Conservation (phyloP, 305 asterid species). For the Fraxinus ornus region DNA sequence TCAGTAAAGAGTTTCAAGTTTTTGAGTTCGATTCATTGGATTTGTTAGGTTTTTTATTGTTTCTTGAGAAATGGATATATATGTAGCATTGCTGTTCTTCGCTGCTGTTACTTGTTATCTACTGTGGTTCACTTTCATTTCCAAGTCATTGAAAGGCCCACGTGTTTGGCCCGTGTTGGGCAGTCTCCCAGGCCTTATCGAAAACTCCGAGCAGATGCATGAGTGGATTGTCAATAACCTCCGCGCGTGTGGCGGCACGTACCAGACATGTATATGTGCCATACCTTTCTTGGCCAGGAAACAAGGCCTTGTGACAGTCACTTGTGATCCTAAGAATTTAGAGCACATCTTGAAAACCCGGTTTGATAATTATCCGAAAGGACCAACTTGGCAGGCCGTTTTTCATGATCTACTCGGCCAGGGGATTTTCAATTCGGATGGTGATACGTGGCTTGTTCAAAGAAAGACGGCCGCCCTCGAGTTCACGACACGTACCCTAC, state of each 20-base stretch:
- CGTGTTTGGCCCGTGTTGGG: conserved; percentile 87
- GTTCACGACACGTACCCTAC: conserved; percentile 76
- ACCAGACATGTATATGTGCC: conserved; percentile 88
- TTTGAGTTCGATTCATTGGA: not conserved
- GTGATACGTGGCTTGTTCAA: conserved; percentile 90
- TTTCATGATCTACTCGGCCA: conserved; percentile 84
- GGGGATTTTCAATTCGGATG: conserved; percentile 93
- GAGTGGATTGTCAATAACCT: conserved; percentile 92
- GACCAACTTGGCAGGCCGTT: conserved; percentile 94
- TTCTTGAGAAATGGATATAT: conserved; percentile 45
- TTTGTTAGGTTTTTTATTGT: not conserved
- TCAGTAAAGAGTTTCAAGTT: not conserved
- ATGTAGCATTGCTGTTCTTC: conserved; percentile 54
- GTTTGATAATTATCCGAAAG: conserved; percentile 89
- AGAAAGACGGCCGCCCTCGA: conserved; percentile 87
- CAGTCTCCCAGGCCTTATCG: conserved; percentile 78
- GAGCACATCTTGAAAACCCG: conserved; percentile 86
- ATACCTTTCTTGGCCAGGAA: conserved; percentile 78
- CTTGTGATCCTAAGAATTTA: conserved; percentile 84
- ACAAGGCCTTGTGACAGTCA: conserved; percentile 86
- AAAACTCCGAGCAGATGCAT: conserved; percentile 77
- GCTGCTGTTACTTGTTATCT: conserved; percentile 63
- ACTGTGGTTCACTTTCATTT: conserved; percentile 79
- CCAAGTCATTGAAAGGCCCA: conserved; percentile 77
- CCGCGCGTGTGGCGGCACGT: conserved; percentile 86